Evolutionary conservation across 1,139 yeast species (phyloP).

Genomic region (Blastobotrys ciferrii): DNA sequence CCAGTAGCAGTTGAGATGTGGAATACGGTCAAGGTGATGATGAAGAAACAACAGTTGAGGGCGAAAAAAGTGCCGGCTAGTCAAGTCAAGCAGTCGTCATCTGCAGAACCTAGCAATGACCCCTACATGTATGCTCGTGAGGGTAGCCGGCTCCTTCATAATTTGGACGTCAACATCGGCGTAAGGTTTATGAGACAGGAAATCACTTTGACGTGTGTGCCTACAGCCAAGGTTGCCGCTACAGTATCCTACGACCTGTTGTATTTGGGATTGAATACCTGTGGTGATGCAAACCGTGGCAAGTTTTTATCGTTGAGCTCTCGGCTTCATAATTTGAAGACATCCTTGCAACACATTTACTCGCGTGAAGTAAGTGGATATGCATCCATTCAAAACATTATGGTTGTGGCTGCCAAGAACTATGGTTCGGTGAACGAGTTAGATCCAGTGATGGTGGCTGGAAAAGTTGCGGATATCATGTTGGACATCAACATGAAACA

Average conservation of each 20-base stretch:
- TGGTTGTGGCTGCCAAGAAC: conserved; percentile 38
- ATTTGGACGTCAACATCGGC: conserved; percentile 63
- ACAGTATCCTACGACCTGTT: conserved; percentile 70
- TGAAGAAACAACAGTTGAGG: conserved; percentile 5
- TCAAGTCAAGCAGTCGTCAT: background rate
- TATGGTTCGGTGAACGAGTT: conserved; percentile 21
- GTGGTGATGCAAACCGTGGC: conserved; percentile 43
- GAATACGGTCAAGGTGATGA: conserved; percentile 9
- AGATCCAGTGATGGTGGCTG: conserved; percentile 43
- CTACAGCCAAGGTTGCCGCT: conserved; percentile 89
- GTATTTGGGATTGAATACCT: conserved; percentile 54
- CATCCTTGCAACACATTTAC: conserved; percentile 83
- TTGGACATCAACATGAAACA: conserved; percentile 78
- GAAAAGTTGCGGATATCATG: conserved; percentile 54
- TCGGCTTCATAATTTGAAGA: conserved; percentile 52
- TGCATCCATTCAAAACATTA: conserved; percentile 51
- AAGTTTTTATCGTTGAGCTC: conserved; percentile 42
- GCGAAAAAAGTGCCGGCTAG: background rate
- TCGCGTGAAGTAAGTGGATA: conserved; percentile 88
- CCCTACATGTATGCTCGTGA: background rate
- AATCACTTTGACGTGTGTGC: conserved; percentile 81
- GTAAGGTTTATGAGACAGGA: conserved; percentile 69
- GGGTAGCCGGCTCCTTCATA: conserved; percentile 30
- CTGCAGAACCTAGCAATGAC: background rate
- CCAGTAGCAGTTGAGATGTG: conserved; percentile 68